Conservation (phyloP, 1,139 yeast genomes). For the Hyphopichia burtonii region DNA sequence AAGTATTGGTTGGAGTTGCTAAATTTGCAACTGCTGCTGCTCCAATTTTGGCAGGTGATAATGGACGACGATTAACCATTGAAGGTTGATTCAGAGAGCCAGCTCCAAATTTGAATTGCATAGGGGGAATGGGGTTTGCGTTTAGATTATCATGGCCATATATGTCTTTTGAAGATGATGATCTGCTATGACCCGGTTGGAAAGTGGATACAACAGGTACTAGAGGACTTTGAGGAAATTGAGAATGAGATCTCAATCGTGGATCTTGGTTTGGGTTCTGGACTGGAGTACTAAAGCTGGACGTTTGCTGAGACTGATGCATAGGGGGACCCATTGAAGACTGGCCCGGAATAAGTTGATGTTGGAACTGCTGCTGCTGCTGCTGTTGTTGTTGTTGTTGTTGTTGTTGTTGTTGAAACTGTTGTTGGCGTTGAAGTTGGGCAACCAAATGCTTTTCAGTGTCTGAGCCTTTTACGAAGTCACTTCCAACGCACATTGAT, state of each 20-base stretch:
- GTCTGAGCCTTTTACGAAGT: neutral
- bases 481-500: slow-evolving; percentile 45
- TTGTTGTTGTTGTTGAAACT: slow-evolving; percentile 4
- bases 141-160: slow-evolving; percentile 3
- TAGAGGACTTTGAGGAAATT: neutral
- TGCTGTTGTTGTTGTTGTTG: slow-evolving; percentile 3
- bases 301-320: neutral
- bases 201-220: neutral
- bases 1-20: slow-evolving; percentile 33
- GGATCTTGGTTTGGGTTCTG: neutral
- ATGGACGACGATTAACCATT: slow-evolving; percentile 15
- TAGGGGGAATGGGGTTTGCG: slow-evolving; percentile 35
- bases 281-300: neutral
- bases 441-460: neutral
- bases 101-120: slow-evolving; percentile 43
- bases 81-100: slow-evolving; percentile 15
- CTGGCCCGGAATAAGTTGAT: slow-evolving; percentile 11
- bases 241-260: slow-evolving; percentile 1
- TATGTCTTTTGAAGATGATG: neutral
- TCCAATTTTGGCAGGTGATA: slow-evolving; percentile 72
- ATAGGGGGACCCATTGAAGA: neutral
- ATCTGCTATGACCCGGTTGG: slow-evolving; percentile 1
- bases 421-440: neutral
- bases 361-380: slow-evolving; percentile 10
- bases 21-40: slow-evolving; percentile 69